Evolutionary conservation across 2,329 filamentous ascomycete genomes (phyloP).

Genomic region (Trichoderma cornu-damae): DNA sequence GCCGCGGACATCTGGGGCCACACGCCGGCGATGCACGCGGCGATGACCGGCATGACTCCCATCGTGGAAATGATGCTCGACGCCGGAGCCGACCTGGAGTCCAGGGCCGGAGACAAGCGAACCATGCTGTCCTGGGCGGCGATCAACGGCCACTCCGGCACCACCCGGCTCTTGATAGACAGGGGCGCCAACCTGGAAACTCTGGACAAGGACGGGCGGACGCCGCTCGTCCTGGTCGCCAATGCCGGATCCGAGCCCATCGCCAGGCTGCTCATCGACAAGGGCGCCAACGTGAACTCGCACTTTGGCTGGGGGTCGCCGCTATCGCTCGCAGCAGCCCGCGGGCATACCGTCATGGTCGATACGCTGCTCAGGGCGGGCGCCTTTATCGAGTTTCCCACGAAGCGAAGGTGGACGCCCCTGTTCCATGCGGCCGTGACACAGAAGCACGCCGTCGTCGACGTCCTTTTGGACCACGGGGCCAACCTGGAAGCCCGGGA

Average conservation of each 20-base stretch:
- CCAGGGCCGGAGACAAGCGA: not conserved
- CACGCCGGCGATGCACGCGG: conserved; percentile 1
- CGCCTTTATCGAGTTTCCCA: not conserved
- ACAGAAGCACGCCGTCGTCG: not conserved
- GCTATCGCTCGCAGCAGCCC: not conserved
- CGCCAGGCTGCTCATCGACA: not conserved
- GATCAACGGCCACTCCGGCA: not conserved
- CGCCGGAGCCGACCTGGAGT: not conserved
- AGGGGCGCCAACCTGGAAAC: conserved; percentile 4
- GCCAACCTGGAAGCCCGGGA: not conserved
- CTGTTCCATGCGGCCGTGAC: not conserved
- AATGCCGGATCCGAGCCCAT: not conserved
- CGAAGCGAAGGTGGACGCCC: not conserved
- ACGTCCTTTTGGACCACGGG: not conserved
- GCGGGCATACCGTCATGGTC: not conserved
- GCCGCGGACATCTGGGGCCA: not conserved
- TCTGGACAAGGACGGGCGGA: not conserved
- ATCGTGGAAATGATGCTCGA: conserved; percentile 1
- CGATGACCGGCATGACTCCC: not conserved
- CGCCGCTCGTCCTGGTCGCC: conserved; percentile 1
- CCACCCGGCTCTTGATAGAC: not conserved
- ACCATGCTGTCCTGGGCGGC: conserved; percentile 13
- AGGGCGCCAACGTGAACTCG: conserved; percentile 9
- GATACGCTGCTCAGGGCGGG: not conserved
- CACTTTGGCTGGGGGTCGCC: not conserved